Evolutionary conservation across 805 yeast genomes (phyloP).

Genomic region (Candida maris): DNA sequence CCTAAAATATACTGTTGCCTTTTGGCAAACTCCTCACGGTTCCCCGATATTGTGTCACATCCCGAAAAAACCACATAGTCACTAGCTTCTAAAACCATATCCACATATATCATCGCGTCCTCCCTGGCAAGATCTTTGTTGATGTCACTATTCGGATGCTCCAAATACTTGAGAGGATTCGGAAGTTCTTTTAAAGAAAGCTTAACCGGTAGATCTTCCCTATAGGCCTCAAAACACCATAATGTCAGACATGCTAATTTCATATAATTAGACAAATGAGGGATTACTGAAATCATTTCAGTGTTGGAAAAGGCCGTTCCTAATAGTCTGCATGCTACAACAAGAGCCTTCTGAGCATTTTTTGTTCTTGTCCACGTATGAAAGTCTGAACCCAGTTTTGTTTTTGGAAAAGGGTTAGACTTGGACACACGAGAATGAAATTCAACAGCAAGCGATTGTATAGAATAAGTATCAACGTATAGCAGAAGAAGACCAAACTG

Average conservation of each 20-base stretch:
- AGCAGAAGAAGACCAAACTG: constrained; percentile 13
- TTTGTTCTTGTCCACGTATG: constrained; percentile 12
- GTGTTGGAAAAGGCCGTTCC: constrained; percentile 24
- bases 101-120: constrained; percentile 17
- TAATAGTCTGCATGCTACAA: constrained; percentile 28
- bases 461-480: constrained; percentile 7
- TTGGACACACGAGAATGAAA: background rate
- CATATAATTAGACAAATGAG: constrained; percentile 23
- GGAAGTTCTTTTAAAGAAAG: background rate
- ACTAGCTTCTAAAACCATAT: constrained; percentile 12
- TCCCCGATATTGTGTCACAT: background rate
- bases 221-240: constrained; percentile 18
- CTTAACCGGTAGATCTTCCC: constrained; percentile 12
- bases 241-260: constrained; percentile 8
- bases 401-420: constrained; percentile 2
- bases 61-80: background rate
- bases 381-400: constrained; percentile 3
- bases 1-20: constrained; percentile 11
- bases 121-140: constrained; percentile 9
- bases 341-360: constrained; percentile 10
- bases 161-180: constrained; percentile 1
- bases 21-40: background rate
- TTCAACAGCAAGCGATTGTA: constrained; percentile 7
- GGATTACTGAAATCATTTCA: constrained; percentile 19
- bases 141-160: constrained; percentile 3